Evolutionary conservation across 2,329 filamentous ascomycete genomes (phyloP).

Genomic region (Onygenales sp.): DNA sequence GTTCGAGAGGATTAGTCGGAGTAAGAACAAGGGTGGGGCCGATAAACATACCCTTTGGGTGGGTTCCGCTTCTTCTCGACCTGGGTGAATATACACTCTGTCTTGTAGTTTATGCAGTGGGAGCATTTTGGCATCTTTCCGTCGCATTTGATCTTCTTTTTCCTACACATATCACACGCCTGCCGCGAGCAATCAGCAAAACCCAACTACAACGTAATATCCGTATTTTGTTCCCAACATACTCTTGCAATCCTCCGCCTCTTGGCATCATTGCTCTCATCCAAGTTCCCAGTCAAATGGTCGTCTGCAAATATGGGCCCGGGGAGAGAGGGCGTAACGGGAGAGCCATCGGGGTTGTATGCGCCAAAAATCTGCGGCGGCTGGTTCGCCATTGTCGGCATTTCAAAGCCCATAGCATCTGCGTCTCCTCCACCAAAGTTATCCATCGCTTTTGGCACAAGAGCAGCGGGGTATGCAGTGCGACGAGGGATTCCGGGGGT

Average conservation of each 20-base stretch:
- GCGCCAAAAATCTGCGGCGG: slow-evolving; percentile 60
- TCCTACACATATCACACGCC: slow-evolving; percentile 95
- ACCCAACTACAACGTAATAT: background rate
- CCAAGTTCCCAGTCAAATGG: slow-evolving; percentile 32
- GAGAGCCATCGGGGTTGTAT: slow-evolving; percentile 52
- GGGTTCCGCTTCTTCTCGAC: slow-evolving; percentile 98
- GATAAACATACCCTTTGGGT: slow-evolving; percentile 70
- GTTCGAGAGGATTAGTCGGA: slow-evolving; percentile 1
- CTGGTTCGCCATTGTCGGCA: slow-evolving; percentile 49
- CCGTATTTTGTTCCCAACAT: slow-evolving; percentile 27
- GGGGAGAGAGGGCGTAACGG: slow-evolving; percentile 43
- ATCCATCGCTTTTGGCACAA: slow-evolving; percentile 7
- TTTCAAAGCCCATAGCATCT: slow-evolving; percentile 34
- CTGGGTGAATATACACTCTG: slow-evolving; percentile 92
- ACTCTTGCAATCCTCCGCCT: slow-evolving; percentile 80
- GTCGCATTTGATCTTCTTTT: slow-evolving; percentile 92
- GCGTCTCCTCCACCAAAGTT: slow-evolving; percentile 21
- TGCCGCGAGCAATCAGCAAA: slow-evolving; percentile 25
- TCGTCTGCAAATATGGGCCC: slow-evolving; percentile 35
- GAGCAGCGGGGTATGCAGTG: no score
- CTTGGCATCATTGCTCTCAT: slow-evolving; percentile 69
- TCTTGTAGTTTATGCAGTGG: slow-evolving; percentile 97
- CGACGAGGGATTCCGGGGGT: background rate
- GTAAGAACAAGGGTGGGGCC: background rate
- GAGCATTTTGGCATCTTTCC: slow-evolving; percentile 91